These are phyloP conservation scores for Fusarium torulosum DNA, from an alignment of 2,329 filamentous ascomycete genomes.

Conservation along the genomic window DNA sequence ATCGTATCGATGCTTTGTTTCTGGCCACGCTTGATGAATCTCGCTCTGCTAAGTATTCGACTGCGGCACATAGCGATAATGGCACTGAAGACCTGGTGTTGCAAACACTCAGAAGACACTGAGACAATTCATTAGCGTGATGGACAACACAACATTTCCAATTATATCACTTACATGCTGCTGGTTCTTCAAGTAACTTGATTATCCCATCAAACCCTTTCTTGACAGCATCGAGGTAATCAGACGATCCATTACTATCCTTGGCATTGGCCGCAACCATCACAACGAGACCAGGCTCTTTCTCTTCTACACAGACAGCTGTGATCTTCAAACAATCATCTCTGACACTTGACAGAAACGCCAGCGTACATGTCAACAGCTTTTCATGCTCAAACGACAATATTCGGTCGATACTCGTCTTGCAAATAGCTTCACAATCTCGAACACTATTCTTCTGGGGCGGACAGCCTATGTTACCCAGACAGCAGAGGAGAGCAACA, in stretches of 20 bases:
- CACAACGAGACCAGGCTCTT: conserved; percentile 7
- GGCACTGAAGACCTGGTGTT: conserved; percentile 1
- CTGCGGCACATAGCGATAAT: conserved; percentile 30
- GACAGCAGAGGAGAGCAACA: conserved; percentile 36
- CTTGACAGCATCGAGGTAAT: conserved; percentile 31
- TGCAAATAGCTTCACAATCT: not conserved
- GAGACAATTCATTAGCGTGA: not conserved
- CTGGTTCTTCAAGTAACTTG: conserved; percentile 3
- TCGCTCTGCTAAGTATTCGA: conserved; percentile 21
- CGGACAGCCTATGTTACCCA: conserved; percentile 11
- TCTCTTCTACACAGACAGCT: conserved; percentile 41
- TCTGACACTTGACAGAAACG: conserved; percentile 36
- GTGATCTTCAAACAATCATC: conserved; percentile 24
- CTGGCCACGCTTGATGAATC: not conserved
- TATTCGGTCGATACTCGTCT: not conserved
- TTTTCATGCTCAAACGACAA: conserved; percentile 36
- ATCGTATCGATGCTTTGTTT: conserved; percentile 2
- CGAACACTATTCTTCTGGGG: conserved; percentile 1
- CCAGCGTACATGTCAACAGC: conserved; percentile 30
- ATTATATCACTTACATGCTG: not conserved
- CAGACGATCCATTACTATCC: not conserved
- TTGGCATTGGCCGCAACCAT: conserved; percentile 41
- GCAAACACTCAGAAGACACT: not conserved
- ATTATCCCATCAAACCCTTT: conserved; percentile 36
- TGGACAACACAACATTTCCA: not conserved